phyloP scores from a whole-genome alignment of 495 filamentous ascomycete genomes.

The Copromyces sp. region DNA sequence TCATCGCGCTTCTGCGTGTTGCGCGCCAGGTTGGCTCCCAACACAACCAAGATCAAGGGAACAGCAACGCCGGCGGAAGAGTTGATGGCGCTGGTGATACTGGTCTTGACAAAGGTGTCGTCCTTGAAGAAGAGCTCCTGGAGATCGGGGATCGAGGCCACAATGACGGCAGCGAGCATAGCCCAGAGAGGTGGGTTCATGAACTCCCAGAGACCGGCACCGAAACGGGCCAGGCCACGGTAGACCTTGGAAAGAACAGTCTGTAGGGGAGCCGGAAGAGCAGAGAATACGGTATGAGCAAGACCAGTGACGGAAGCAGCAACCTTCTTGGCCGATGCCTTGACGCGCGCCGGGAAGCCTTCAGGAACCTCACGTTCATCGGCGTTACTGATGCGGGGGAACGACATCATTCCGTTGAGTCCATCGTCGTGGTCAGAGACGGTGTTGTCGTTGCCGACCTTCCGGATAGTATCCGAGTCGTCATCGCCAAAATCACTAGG shows the following conservation, averaged over 20 bases:
- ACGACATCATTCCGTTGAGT: constrained; percentile 31
- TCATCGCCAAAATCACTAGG: constrained; percentile 36
- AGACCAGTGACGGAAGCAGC: constrained; percentile 24
- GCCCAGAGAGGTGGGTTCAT: constrained; percentile 99
- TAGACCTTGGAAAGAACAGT: constrained; percentile 36
- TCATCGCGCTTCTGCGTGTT: constrained; percentile 57
- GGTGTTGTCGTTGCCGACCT: constrained; percentile 5
- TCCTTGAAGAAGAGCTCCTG: constrained; percentile 80
- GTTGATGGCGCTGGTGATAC: constrained; percentile 74
- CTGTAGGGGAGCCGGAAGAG: constrained; percentile 52
- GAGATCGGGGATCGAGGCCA: constrained; percentile 79
- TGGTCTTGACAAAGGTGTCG: constrained; percentile 86
- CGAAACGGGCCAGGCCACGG: constrained; percentile 39
- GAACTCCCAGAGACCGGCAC: constrained; percentile 67
- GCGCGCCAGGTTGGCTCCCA: constrained; percentile 81
- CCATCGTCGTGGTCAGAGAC: constrained; percentile 9
- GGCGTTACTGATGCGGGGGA: constrained; percentile 30
- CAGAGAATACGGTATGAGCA: constrained; percentile 16
- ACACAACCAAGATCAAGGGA: constrained; percentile 89
- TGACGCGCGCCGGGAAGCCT: constrained; percentile 20
- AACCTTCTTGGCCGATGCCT: constrained; percentile 6
- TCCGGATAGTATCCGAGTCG: constrained; percentile 13
- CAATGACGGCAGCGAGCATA: constrained; percentile 79
- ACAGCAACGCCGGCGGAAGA: constrained; percentile 88
- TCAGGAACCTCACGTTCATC: constrained; percentile 25